Base-by-base conservation (phyloP, 768 basidiomycete species). In the Suillus cothurnatus region DNA sequence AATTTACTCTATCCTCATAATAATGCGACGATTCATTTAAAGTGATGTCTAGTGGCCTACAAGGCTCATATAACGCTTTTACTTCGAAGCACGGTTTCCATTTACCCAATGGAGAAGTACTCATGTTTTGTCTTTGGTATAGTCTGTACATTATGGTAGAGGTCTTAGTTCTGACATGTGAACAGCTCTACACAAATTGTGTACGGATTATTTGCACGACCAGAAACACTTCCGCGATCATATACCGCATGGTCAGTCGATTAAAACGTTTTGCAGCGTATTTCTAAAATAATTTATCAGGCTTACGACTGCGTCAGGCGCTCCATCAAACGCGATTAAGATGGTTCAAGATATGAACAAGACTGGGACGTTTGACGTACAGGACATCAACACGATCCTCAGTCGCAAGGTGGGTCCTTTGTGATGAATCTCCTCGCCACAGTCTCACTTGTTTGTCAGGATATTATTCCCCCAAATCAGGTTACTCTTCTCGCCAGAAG, bases 51-150 rank as follows among this genome's bases (percentile, higher is more conserved):
- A 94, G 95, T 56, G 95, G 96, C 3, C 80, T 98, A 8, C 96
- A 98, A 75, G 95, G 94, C 2, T 87, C 89, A 1, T 97, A 92
- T 74, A 97, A 96, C 71, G 84, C 87, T 9, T 89, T 88, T 70
- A 87, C 93, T 1, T 82, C 83, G 2, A 86, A 85, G 69, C 85
- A 85, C 36, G 87, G 87, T 36, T 81, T 95, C 52, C 80, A 79
- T 52, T 81, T 98, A 19, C 95, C 95, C 0, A 83, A 95, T 73
- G 96, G 96, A 6, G 92, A 90, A 57, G 85, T 93, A 0, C 74
- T 96, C 9, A 84, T 97, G 12, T 97, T 98, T 71, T 82, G 88
- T 0, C 70, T 95, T 5, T 87, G 87, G 90, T 93, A 71, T 14
- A 75, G 21, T 38, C 61, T 19, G 3, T 50, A 55, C 26, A 11